Evolutionary conservation across 2,329 filamentous ascomycete genomes (phyloP).

Genomic region (Rutstroemia sp.): DNA sequence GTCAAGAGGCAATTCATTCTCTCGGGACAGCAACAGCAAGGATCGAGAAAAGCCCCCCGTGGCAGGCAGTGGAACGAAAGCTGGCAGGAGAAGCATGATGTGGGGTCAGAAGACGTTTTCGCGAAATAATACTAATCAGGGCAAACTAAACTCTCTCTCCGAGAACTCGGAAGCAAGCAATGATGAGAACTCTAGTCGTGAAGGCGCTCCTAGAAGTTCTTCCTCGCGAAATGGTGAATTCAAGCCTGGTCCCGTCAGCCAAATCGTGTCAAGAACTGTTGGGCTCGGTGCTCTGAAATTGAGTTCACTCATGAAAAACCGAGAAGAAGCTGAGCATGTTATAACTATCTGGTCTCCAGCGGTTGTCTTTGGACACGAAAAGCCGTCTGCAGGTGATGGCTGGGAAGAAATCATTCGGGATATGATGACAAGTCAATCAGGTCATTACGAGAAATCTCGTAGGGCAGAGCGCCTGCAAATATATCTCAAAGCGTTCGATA

Average conservation of each 20-base stretch:
- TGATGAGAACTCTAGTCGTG: conserved; percentile 13
- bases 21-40: conserved; percentile 21
- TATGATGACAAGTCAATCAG: conserved; percentile 65
- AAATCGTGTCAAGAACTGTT: conserved; percentile 58
- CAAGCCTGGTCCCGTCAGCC: conserved; percentile 28
- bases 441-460: conserved; percentile 65
- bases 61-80: conserved; percentile 40
- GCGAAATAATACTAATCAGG: conserved; percentile 34
- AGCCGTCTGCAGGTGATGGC: conserved; percentile 50
- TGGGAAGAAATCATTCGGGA: conserved; percentile 69
- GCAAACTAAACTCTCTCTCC: conserved; percentile 45
- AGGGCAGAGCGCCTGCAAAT: conserved; percentile 72
- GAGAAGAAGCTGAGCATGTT: conserved; percentile 66
- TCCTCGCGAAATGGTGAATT: conserved; percentile 31
- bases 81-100: conserved; percentile 59
- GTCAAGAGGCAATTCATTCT: conserved; percentile 9
- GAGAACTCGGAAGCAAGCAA: conserved; percentile 14
- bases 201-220: conserved; percentile 46
- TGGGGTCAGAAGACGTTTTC: conserved; percentile 56
- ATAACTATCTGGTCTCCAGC: conserved; percentile 70
- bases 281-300: conserved; percentile 74
- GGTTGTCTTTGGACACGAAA: conserved; percentile 47
- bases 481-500: conserved; percentile 69
- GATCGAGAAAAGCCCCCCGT: conserved; percentile 36
- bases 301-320: conserved; percentile 64